A percentile compares a stretch with the other conserved stretches of the same genome.
These are phyloP conservation scores for Tilletia indica DNA, from an alignment of 1,284 basidiomycete species.

Conservation along the genomic window DNA sequence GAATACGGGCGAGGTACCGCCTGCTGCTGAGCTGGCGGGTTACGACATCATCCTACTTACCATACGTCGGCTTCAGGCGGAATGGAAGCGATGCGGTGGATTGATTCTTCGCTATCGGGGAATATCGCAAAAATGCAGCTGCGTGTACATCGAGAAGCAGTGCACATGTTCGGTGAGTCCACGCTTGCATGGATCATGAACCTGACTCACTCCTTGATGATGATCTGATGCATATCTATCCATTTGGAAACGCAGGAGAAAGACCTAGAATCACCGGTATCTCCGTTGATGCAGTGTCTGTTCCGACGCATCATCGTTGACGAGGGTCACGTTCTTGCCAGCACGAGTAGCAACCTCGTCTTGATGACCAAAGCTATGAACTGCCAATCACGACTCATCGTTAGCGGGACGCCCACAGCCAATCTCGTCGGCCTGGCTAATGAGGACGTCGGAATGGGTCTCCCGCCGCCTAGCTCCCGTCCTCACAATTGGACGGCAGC, in stretches of 20 bases:
- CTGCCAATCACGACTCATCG: not conserved
- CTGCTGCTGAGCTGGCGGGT: not conserved
- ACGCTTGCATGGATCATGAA: too few species aligned
- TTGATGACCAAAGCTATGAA: not conserved
- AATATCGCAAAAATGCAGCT: too few species aligned
- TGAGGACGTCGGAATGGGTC: not conserved
- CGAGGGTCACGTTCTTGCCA: not conserved
- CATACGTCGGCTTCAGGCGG: not conserved
- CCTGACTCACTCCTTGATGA: too few species aligned
- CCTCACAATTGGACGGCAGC: not conserved
- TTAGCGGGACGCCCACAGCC: not conserved
- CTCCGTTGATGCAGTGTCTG: not conserved
- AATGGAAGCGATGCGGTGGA: not conserved
- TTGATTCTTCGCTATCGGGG: not conserved
- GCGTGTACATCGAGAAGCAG: too few species aligned
- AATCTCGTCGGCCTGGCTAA: not conserved
- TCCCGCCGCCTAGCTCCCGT: not conserved
- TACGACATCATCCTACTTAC: conserved; percentile 6
- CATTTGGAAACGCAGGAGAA: too few species aligned
- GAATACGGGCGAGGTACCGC: not conserved
- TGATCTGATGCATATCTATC: too few species aligned
- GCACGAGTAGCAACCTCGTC: not conserved
- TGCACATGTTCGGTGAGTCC: too few species aligned
- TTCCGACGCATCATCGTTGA: not conserved
- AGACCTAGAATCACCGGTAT: not conserved